A percentile compares a stretch with the other conserved stretches of the same genome.
These are phyloP conservation scores for Ensete ventricosum DNA, from an alignment of 176 grass and related monocot species.

Conservation along the genomic window DNA sequence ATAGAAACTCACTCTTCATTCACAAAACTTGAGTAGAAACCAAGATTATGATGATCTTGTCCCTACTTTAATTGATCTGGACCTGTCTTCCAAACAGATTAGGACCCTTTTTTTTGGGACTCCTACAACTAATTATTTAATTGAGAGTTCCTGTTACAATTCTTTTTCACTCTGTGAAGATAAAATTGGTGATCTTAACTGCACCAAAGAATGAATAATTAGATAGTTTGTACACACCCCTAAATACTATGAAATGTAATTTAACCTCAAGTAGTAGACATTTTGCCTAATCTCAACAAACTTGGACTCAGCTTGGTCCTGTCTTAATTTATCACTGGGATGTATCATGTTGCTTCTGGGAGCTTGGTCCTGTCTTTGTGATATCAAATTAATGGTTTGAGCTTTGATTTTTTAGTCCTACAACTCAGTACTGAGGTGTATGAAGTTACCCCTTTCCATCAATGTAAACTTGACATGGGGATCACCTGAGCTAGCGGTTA, in stretches of 20 bases:
- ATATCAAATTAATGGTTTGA: neutral
- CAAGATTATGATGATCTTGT: too few relatives aligned
- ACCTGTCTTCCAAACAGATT: too few relatives aligned
- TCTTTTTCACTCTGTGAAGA: too few relatives aligned
- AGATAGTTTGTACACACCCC: neutral
- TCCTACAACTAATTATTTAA: too few relatives aligned
- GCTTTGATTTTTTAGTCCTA: neutral
- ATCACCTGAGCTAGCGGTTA: neutral
- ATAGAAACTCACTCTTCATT: too few relatives aligned
- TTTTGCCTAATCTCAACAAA: neutral
- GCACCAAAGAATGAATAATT: neutral
- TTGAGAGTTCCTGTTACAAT: too few relatives aligned
- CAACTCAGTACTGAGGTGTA: neutral
- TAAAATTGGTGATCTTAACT: too few relatives aligned
- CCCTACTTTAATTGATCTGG: too few relatives aligned
- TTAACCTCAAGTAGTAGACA: neutral
- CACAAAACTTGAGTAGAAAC: too few relatives aligned
- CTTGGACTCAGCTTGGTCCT: neutral
- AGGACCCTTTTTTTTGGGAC: too few relatives aligned
- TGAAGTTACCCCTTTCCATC: neutral
- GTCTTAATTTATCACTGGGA: neutral
- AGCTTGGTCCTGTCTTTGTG: neutral
- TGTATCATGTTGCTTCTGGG: neutral
- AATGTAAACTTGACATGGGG: neutral
- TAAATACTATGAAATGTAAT: neutral